Base-by-base conservation (phyloP, 2,329 filamentous ascomycete genomes). In the Juglanconis oblonga region DNA sequence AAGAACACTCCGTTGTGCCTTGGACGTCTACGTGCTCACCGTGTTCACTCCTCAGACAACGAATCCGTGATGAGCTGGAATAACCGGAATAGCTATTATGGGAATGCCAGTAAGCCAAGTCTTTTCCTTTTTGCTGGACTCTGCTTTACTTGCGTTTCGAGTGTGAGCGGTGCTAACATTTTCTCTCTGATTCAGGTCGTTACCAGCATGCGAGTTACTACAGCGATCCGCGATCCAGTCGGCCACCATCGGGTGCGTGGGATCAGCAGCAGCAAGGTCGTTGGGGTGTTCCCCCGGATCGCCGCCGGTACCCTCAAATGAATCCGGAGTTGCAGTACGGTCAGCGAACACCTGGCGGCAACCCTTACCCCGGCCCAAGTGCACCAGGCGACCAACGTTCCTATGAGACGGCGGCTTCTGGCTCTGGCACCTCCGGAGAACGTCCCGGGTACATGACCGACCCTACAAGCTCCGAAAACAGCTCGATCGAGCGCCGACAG, bases 381-480 rank as follows among this genome's bases (percentile, higher is more conserved):
- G 4, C 45, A 48, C 14, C 45, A 48, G 55, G 71, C 81, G 64
- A 93, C 72, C 88, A 94, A 67, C 87, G 86, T 65, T 95, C 91
- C 1, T 91, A 94, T 73, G 92, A 97, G 72, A 97, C 92, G 1
- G 89, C 96, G 49, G 89, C 89, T 42, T 92, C 90, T 11, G 89
- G 88, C 62, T 86, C 87, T 10, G 88, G 87, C 29, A 90, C 85
- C 66, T 86, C 88, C 64, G 86, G 79, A 57, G 92, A 97, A 60
- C 87, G 87, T 11, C 87, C 85, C 70, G 88, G 87, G 58, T 93
- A 95, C 73, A 88, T 88, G 65, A 96, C 92, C 62, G 92, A 97
- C 71, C 93, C 91, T 47, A 77, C 83, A 58, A 95, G 90, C 76
- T 97, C 92, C 70, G 90, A 97, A 71, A 96, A 96, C 76, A 96